Evolutionary conservation across 2,329 filamentous ascomycete species (phyloP).

Genomic region (Ceratocystis smalleyi): DNA sequence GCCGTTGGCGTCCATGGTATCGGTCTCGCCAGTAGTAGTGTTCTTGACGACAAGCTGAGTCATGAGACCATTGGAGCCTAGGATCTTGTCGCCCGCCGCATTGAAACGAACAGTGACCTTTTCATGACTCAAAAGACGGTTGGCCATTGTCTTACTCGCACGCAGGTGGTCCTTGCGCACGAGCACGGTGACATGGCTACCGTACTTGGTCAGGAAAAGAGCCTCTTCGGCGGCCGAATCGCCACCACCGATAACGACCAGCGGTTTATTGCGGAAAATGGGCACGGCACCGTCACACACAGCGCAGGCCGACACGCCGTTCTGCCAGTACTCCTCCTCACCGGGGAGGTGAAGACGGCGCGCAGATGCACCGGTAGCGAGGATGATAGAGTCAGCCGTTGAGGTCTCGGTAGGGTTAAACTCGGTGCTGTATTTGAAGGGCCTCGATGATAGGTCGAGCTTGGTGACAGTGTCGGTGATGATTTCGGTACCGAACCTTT

Average conservation of each 20-base stretch:
- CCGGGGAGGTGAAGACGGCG: constrained; percentile 67
- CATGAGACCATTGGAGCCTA: constrained; percentile 75
- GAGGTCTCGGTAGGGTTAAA: constrained; percentile 67
- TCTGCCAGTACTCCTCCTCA: constrained; percentile 95
- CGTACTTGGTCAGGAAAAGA: constrained; percentile 95
- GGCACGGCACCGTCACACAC: constrained; percentile 95
- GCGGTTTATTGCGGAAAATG: constrained; percentile 90
- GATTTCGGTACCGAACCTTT: constrained; percentile 83
- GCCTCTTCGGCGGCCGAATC: constrained; percentile 96
- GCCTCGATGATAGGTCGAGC: constrained; percentile 67
- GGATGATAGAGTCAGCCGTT: constrained; percentile 83
- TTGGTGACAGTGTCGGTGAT: constrained; percentile 82
- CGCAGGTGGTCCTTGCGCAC: constrained; percentile 77
- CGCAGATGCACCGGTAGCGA: constrained; percentile 90
- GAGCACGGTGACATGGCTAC: constrained; percentile 81
- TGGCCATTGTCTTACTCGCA: constrained; percentile 84
- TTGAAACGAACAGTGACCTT: constrained; percentile 89
- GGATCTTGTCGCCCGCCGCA: constrained; percentile 64
- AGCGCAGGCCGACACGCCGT: constrained; percentile 87
- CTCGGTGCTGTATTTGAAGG: constrained; percentile 89
- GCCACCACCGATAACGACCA: constrained; percentile 91
- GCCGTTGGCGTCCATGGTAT: constrained; percentile 78
- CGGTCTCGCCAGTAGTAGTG: constrained; percentile 55
- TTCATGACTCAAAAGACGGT: constrained; percentile 61
- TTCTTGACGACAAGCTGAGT: constrained; percentile 73